Percentiles rank a stretch among this genome's conserved stretches.
These are phyloP conservation scores for Sporobolomyces roseus DNA, from an alignment of 768 basidiomycete species.

Conservation along the genomic window DNA sequence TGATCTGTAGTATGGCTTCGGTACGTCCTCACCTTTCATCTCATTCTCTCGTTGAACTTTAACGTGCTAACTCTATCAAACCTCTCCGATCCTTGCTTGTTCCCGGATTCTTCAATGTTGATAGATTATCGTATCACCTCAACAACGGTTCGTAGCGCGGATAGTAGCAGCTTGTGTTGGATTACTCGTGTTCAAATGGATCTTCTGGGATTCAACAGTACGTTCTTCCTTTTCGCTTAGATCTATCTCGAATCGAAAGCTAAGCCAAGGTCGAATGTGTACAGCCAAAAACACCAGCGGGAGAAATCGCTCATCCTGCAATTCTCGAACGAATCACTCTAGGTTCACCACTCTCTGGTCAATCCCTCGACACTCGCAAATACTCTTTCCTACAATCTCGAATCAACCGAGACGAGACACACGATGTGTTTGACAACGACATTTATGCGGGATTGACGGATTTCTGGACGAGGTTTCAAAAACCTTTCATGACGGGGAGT, in stretches of 20 bases:
- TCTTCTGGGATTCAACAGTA: constrained; percentile 41
- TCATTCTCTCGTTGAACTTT: neutral
- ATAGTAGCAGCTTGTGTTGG: constrained; percentile 43
- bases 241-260: neutral
- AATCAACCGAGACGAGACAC: constrained; percentile 72
- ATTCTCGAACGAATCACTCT: constrained; percentile 62
- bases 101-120: too few species aligned
- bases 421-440: constrained; percentile 70
- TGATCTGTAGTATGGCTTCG: constrained; percentile 5
- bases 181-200: constrained; percentile 43
- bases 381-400: constrained; percentile 83
- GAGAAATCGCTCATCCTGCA: constrained; percentile 46
- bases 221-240: constrained; percentile 2
- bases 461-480: constrained; percentile 88
- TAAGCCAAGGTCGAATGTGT: neutral
- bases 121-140: constrained; percentile 35
- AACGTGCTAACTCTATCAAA: neutral
- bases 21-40: neutral
- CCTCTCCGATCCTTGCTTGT: neutral
- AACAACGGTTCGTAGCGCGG: constrained; percentile 47
- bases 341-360: constrained; percentile 57
- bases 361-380: constrained; percentile 78
- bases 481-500: constrained; percentile 76
- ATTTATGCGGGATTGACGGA: constrained; percentile 73
- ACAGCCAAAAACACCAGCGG: constrained; percentile 41